Conservation (phyloP, 1,284 basidiomycete species). For the Ustilago tritici region DNA sequence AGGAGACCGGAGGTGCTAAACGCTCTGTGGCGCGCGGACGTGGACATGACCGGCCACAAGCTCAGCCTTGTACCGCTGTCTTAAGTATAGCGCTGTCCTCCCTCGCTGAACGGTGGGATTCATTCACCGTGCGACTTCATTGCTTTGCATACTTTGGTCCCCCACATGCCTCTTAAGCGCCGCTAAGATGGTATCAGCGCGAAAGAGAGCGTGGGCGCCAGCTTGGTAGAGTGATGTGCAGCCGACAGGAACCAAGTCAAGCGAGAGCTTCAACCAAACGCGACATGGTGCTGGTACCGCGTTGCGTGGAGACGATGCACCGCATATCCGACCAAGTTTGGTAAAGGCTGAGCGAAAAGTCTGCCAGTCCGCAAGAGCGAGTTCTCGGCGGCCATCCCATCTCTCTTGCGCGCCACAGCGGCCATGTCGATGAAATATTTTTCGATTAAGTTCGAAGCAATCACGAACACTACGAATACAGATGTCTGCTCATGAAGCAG, state of each 20-base stretch:
- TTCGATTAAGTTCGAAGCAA: not conserved
- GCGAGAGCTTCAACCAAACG: not conserved
- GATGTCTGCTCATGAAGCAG: not conserved
- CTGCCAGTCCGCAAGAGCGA: conserved; percentile 2
- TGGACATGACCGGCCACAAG: conserved; percentile 36
- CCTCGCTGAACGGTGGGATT: conserved; percentile 15
- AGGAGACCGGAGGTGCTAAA: not conserved
- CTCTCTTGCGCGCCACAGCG: conserved; percentile 14
- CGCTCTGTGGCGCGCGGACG: not conserved
- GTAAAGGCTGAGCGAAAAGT: conserved; percentile 23
- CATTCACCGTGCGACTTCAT: conserved; percentile 22
- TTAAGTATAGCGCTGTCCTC: not conserved
- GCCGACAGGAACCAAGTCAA: not conserved
- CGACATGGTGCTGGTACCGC: not conserved
- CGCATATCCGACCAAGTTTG: conserved; percentile 27
- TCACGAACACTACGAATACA: not conserved
- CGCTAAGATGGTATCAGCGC: not conserved
- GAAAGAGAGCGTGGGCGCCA: not conserved
- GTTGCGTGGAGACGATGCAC: conserved; percentile 16
- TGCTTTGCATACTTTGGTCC: not conserved
- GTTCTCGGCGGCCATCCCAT: conserved; percentile 16
- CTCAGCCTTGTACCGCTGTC: conserved; percentile 8
- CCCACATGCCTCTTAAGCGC: not conserved
- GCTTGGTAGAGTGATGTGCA: conserved; percentile 2
- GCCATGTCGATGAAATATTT: conserved; percentile 6